A percentile compares a stretch with the other conserved stretches of the same genome.
Evolutionary conservation across 306 rosid genomes (phyloP).

Genomic region (Senna siamea): DNA sequence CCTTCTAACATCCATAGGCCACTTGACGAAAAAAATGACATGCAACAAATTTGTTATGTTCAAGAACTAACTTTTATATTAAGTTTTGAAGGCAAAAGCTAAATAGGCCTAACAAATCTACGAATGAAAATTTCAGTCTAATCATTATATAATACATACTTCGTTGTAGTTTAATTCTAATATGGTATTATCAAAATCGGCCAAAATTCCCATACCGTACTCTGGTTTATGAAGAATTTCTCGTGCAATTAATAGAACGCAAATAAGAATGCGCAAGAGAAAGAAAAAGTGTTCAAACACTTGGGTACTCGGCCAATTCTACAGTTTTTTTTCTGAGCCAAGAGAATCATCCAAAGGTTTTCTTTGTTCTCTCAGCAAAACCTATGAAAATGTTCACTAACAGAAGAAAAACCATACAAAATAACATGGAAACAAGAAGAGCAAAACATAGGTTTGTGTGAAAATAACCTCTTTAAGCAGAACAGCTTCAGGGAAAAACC

Average conservation of each 20-base stretch:
- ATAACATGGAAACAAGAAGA: conserved; percentile 20
- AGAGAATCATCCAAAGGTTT: conserved; percentile 28
- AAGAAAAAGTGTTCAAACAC: conserved; percentile 1
- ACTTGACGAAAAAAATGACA: too few species aligned
- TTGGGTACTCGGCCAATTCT: background rate
- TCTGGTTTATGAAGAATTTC: background rate
- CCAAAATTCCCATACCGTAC: background rate
- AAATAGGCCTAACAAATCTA: too few species aligned
- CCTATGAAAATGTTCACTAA: background rate
- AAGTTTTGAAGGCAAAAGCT: too few species aligned
- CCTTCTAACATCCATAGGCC: too few species aligned
- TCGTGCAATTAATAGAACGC: conserved; percentile 7
- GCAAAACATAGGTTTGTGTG: conserved; percentile 8
- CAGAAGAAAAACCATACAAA: background rate
- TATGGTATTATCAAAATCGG: background rate
- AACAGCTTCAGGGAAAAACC: conserved; percentile 91
- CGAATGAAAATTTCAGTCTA: too few species aligned
- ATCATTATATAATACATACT: background rate
- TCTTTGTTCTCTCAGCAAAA: conserved; percentile 3
- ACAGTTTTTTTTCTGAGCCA: background rate
- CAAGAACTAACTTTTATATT: too few species aligned
- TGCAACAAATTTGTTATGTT: too few species aligned
- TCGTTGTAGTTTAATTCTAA: background rate
- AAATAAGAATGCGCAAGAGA: conserved; percentile 17
- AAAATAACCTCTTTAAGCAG: conserved; percentile 74